A percentile compares a stretch with the other conserved stretches of the same genome.
phyloP scores from a whole-genome alignment of 331 rosid species.

The Acacia pycnantha region DNA sequence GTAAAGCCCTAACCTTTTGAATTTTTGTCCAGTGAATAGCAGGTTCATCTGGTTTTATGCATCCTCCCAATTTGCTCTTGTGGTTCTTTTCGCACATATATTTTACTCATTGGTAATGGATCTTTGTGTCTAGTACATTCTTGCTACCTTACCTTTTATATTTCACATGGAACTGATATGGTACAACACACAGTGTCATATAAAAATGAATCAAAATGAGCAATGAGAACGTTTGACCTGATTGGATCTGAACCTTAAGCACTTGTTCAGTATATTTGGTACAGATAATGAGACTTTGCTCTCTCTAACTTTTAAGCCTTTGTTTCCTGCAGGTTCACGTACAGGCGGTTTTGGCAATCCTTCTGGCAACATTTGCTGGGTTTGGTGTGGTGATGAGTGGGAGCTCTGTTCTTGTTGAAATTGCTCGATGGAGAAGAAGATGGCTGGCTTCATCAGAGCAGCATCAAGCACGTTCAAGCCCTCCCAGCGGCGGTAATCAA shows the following conservation, averaged over 20 bases:
- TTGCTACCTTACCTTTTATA: conserved; percentile 1
- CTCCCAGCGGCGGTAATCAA: conserved; percentile 24
- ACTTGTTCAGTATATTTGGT: neutral
- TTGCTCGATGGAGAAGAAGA: conserved; percentile 61
- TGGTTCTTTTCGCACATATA: conserved; percentile 85
- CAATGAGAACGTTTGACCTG: neutral
- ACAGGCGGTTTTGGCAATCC: conserved; percentile 76
- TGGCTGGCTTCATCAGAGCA: conserved; percentile 44
- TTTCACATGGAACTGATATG: conserved; percentile 11
- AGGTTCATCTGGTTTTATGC: conserved; percentile 88
- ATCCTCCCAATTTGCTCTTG: conserved; percentile 70
- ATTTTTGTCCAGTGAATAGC: conserved; percentile 59
- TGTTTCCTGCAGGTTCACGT: conserved; percentile 60
- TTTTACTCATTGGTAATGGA: conserved; percentile 83
- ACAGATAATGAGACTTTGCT: neutral
- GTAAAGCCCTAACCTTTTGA: conserved; percentile 13
- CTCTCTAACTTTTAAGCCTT: conserved; percentile 4
- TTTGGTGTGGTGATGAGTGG: conserved; percentile 89
- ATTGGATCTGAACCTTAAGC: neutral
- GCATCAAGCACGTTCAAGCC: conserved; percentile 29
- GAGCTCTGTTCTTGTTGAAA: conserved; percentile 68
- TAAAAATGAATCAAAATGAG: neutral
- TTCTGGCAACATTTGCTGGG: conserved; percentile 94
- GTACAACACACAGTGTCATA: neutral
- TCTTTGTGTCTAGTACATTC: conserved; percentile 7